phyloP scores from a whole-genome alignment of 495 filamentous ascomycete species.

The Aspergillus saccharolyticus region DNA sequence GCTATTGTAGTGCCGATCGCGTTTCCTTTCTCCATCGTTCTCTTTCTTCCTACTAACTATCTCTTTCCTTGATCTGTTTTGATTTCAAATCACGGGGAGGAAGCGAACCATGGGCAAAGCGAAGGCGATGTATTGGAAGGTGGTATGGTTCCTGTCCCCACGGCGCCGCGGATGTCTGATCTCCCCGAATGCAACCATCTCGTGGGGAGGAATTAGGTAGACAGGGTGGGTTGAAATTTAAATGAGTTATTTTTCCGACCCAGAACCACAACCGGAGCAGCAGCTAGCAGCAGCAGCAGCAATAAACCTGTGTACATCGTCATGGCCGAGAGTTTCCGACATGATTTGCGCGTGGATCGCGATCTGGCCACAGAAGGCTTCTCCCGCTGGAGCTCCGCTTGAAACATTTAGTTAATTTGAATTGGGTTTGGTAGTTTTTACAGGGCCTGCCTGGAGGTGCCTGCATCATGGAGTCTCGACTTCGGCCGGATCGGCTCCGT shows the following conservation, averaged over 20 bases:
- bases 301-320: background rate
- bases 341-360: background rate
- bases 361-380: background rate
- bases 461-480: background rate
- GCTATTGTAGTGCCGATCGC: background rate
- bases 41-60: too few species aligned
- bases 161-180: background rate
- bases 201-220: background rate
- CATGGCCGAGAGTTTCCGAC: background rate
- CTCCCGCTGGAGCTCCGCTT: background rate
- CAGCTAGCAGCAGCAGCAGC: background rate
- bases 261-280: background rate
- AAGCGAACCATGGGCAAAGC: background rate
- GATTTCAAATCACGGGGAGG: background rate
- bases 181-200: background rate
- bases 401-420: too few species aligned
- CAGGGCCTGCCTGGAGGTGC: background rate
- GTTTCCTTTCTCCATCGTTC: background rate
- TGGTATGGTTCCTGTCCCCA: background rate
- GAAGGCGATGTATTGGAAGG: background rate
- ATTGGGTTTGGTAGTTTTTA: too few species aligned
- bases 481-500: constrained; percentile 1
- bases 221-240: background rate
- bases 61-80: background rate
- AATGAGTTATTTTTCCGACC: background rate